Percentiles rank a stretch among this genome's conserved stretches.
Conservation (phyloP, 805 yeast genomes). For the Zygosaccharomyces bisporus region DNA sequence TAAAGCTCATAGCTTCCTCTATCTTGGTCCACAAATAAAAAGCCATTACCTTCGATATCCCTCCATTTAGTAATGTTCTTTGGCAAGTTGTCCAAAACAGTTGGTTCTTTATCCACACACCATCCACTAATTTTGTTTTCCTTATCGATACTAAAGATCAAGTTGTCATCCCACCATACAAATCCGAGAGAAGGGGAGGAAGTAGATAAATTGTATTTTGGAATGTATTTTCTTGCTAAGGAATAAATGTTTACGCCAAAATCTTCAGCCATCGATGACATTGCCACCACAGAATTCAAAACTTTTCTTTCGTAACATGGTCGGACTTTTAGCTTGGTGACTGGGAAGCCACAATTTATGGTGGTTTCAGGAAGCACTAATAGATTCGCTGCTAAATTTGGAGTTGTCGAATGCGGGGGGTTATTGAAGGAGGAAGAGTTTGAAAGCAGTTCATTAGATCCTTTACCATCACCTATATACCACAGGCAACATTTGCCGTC, state of each 20-base stretch:
- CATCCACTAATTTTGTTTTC: conserved; percentile 34
- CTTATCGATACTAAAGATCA: conserved; percentile 35
- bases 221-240: conserved; percentile 66
- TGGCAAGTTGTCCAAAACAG: conserved; percentile 30
- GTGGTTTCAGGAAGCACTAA: conserved; percentile 58
- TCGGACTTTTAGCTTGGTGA: conserved; percentile 48
- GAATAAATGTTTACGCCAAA: conserved; percentile 67
- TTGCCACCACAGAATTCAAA: conserved; percentile 63
- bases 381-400: conserved; percentile 43
- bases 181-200: conserved; percentile 33
- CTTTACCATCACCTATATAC: conserved; percentile 31
- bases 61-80: conserved; percentile 34
- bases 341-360: conserved; percentile 71
- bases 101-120: conserved; percentile 33
- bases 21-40: conserved; percentile 30
- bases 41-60: conserved; percentile 37
- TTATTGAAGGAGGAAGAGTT: background rate
- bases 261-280: conserved; percentile 67
- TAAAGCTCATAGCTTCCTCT: conserved; percentile 24
- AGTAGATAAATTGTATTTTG: conserved; percentile 44
- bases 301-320: conserved; percentile 36
- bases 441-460: background rate
- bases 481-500: conserved; percentile 52
- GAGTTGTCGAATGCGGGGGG: conserved; percentile 5
- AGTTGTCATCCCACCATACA: conserved; percentile 37